These are phyloP conservation scores for Rutstroemia sp. DNA, from an alignment of 2,329 filamentous ascomycete species.

Conservation along the genomic window DNA sequence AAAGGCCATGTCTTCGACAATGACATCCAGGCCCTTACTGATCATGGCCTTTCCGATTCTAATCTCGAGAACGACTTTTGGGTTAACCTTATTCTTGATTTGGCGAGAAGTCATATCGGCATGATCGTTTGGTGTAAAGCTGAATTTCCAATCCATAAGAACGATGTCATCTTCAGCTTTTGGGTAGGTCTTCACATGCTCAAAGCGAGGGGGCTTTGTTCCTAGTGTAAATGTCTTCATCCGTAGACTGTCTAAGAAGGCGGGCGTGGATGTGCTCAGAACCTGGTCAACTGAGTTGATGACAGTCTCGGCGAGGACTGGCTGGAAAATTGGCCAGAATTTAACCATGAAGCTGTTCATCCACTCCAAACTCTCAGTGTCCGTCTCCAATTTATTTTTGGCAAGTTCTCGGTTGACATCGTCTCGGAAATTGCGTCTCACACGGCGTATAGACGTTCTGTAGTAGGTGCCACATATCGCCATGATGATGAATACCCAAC, in stretches of 20 bases:
- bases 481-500: slow-evolving; percentile 92
- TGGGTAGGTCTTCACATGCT: slow-evolving; percentile 97
- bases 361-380: slow-evolving; percentile 92
- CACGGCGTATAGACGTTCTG: slow-evolving; percentile 85
- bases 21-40: slow-evolving; percentile 93
- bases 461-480: slow-evolving; percentile 91
- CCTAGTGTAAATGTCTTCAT: slow-evolving; percentile 91
- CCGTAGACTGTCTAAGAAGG: slow-evolving; percentile 87
- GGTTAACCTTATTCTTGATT: slow-evolving; percentile 91
- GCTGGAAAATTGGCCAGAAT: slow-evolving; percentile 98
- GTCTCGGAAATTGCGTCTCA: slow-evolving; percentile 92
- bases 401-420: slow-evolving; percentile 85
- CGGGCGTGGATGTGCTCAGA: slow-evolving; percentile 81
- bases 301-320: slow-evolving; percentile 84
- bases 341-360: slow-evolving; percentile 98
- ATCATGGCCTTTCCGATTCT: slow-evolving; percentile 93
- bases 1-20: slow-evolving; percentile 96
- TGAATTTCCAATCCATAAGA: slow-evolving; percentile 99
- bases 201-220: slow-evolving; percentile 89
- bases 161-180: slow-evolving; percentile 93
- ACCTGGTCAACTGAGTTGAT: slow-evolving; percentile 95
- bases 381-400: slow-evolving; percentile 79
- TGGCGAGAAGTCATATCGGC: slow-evolving; percentile 87
- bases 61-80: slow-evolving; percentile 92
- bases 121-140: slow-evolving; percentile 93